Evolutionary conservation across 208 protist genomes (phyloP).

Genomic region (Leishmania amazonensis): DNA sequence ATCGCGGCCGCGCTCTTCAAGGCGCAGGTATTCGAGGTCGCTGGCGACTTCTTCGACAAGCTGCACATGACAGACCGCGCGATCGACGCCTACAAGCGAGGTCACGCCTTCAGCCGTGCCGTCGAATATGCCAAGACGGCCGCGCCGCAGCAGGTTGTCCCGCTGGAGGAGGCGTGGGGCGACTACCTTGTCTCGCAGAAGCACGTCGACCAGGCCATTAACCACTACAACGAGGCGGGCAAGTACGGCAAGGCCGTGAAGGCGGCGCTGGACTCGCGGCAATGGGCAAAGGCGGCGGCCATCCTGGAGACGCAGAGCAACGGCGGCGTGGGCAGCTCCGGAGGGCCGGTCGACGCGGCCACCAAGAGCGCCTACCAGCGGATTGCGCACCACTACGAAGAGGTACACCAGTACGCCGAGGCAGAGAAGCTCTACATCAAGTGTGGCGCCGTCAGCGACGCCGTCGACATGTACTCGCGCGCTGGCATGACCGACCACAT

Average conservation of each 20-base stretch:
- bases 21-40: conserved; percentile 94
- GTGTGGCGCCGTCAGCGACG: conserved; percentile 82
- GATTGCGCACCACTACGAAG: conserved; percentile 96
- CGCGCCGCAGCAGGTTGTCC: conserved; percentile 80
- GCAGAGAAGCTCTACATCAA: conserved; percentile 96
- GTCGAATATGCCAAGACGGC: conserved; percentile 91
- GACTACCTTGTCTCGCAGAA: conserved; percentile 96
- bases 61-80: conserved; percentile 93
- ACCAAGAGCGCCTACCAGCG: conserved; percentile 83
- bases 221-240: conserved; percentile 97
- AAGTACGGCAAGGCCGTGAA: conserved; percentile 96
- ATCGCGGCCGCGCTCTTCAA: conserved; percentile 94
- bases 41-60: conserved; percentile 97
- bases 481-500: conserved; percentile 94
- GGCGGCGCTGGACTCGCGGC: conserved; percentile 94
- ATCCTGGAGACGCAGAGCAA: conserved; percentile 80
- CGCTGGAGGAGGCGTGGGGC: conserved; percentile 96
- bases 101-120: conserved; percentile 93
- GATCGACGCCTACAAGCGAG: conserved; percentile 94
- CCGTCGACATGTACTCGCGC: conserved; percentile 97
- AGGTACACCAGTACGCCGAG: conserved; percentile 87
- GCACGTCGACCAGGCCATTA: conserved; percentile 96
- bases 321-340: conserved; percentile 33
- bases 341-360: conserved; percentile 26
- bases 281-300: conserved; percentile 93